phyloP scores from a whole-genome alignment of 1,284 basidiomycete genomes.

The Tylopilus sp. region DNA sequence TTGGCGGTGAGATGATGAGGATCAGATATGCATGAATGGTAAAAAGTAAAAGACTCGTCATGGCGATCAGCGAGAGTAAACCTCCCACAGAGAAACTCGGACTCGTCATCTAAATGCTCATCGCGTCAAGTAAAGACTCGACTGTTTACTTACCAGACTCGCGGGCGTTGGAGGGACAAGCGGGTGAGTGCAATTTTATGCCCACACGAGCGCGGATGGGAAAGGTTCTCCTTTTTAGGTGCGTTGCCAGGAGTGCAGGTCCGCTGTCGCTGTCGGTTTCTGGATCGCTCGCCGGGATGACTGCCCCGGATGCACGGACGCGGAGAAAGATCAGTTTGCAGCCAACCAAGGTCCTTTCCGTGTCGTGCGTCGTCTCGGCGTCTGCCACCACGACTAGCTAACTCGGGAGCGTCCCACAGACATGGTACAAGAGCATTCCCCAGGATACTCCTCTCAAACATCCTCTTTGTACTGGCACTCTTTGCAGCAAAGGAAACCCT shows the following conservation, averaged over 20 bases:
- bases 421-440: constrained; percentile 51
- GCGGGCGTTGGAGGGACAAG: constrained; percentile 3
- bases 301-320: constrained; percentile 63
- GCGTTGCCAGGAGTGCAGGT: background rate
- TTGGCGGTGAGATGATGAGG: constrained; percentile 15
- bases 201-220: constrained; percentile 11
- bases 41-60: constrained; percentile 66
- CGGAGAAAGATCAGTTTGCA: constrained; percentile 63
- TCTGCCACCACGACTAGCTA: background rate
- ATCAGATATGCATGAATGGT: constrained; percentile 93
- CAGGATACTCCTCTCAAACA: constrained; percentile 54
- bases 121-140: constrained; percentile 36
- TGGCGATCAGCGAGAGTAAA: constrained; percentile 50
- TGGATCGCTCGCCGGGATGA: constrained; percentile 41
- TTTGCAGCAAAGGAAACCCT: constrained; percentile 63
- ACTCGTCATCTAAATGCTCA: constrained; percentile 88
- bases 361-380: constrained; percentile 45
- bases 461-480: constrained; percentile 58
- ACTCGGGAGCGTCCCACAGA: constrained; percentile 31
- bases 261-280: background rate
- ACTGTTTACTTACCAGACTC: constrained; percentile 28
- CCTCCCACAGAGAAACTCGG: constrained; percentile 58
- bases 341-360: constrained; percentile 47
- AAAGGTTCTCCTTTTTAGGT: constrained; percentile 22
- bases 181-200: constrained; percentile 6